Evolutionary conservation across 345 rosid genomes (phyloP).

Genomic region (Corymbia maculata): DNA sequence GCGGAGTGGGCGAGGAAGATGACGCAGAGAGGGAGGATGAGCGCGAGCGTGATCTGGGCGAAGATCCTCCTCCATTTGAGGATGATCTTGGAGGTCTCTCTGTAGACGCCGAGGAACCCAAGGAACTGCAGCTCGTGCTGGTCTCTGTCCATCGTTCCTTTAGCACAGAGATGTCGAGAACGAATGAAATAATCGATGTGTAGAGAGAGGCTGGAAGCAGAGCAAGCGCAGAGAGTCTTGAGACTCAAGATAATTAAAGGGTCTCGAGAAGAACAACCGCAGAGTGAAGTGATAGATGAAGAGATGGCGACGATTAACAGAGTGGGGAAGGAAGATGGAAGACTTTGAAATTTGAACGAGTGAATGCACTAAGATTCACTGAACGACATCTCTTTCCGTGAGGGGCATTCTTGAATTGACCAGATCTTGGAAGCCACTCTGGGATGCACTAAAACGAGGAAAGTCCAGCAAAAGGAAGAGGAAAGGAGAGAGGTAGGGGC

Average conservation of each 20-base stretch:
- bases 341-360: too few species aligned
- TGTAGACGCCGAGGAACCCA: conserved; percentile 22
- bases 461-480: background rate
- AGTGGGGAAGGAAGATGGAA: too few species aligned
- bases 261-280: background rate
- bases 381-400: background rate
- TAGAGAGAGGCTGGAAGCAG: background rate
- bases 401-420: background rate
- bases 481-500: background rate
- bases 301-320: too few species aligned
- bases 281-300: too few species aligned
- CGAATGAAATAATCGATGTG: background rate
- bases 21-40: conserved; percentile 41
- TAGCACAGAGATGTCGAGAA: background rate
- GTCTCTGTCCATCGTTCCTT: conserved; percentile 24
- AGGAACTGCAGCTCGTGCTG: conserved; percentile 36
- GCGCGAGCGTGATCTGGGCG: conserved; percentile 25
- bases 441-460: background rate
- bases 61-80: conserved; percentile 32
- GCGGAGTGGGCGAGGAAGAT: conserved; percentile 24
- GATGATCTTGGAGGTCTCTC: conserved; percentile 38
- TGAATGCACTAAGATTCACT: background rate
- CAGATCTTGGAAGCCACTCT: background rate
- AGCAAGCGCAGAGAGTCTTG: background rate
- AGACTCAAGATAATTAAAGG: background rate